Evolutionary conservation across 257 asterid species (phyloP).

Genomic region (Osmanthus fragrans): DNA sequence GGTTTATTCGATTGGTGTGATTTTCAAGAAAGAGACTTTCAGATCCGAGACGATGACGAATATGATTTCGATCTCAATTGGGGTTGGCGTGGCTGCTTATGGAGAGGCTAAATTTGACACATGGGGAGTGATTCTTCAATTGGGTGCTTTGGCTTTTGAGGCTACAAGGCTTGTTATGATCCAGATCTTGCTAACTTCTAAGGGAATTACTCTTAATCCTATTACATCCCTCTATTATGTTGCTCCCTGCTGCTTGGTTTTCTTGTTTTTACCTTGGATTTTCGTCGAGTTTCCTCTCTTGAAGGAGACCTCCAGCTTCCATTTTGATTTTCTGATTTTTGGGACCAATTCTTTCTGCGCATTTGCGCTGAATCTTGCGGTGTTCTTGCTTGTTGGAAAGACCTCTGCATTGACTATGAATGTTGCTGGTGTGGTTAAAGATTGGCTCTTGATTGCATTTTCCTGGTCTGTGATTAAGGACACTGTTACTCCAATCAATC

Average conservation of each 20-base stretch:
- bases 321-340: conserved; percentile 8
- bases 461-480: conserved; percentile 14
- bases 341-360: conserved; percentile 15
- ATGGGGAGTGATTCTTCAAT: conserved; percentile 19
- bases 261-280: background rate
- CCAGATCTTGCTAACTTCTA: background rate
- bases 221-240: conserved; percentile 3
- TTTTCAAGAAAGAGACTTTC: conserved; percentile 6
- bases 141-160: conserved; percentile 13
- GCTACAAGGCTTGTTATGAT: conserved; percentile 4
- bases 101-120: conserved; percentile 18
- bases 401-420: conserved; percentile 13
- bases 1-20: conserved; percentile 11
- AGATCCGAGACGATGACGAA: conserved; percentile 11
- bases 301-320: conserved; percentile 9
- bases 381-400: conserved; percentile 8
- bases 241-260: conserved; percentile 11
- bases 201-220: conserved; percentile 7
- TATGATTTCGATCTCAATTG: conserved; percentile 17
- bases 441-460: conserved; percentile 6
- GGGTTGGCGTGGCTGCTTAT: conserved; percentile 13
- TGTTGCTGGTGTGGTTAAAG: conserved; percentile 14
- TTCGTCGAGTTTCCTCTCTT: conserved; percentile 1
- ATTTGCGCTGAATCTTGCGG: background rate
- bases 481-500: conserved; percentile 1